These are phyloP conservation scores for Hypoxylon lienhwacheense DNA, from an alignment of 495 filamentous ascomycete species.

Conservation along the genomic window DNA sequence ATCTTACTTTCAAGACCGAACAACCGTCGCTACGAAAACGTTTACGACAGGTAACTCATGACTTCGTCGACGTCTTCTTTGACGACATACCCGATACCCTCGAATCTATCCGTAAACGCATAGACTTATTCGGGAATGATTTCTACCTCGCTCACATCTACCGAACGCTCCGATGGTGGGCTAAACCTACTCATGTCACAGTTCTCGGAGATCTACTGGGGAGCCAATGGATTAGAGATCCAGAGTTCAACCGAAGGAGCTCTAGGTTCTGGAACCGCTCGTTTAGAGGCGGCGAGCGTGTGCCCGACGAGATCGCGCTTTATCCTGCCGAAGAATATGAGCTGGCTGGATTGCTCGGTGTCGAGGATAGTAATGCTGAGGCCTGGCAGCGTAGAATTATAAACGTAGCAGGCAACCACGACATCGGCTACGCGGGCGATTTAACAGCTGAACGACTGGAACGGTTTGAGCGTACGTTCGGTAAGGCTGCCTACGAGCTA, in stretches of 20 bases:
- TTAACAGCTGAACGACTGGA: constrained; percentile 68
- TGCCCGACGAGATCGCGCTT: constrained; percentile 62
- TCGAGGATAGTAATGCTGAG: constrained; percentile 45
- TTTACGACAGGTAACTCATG: constrained; percentile 51
- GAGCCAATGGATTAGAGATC: constrained; percentile 91
- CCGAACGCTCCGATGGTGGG: constrained; percentile 79
- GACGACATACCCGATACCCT: constrained; percentile 67
- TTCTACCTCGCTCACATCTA: constrained; percentile 93
- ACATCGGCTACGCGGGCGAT: constrained; percentile 94
- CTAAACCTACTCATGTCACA: constrained; percentile 79
- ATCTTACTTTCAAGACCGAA: constrained; percentile 48
- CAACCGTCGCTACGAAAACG: constrained; percentile 49
- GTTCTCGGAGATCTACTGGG: constrained; percentile 91
- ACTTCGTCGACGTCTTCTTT: constrained; percentile 55
- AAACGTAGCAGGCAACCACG: constrained; percentile 91
- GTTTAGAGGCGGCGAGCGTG: constrained; percentile 66
- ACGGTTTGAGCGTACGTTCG: constrained; percentile 81
- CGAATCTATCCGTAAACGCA: constrained; percentile 67
- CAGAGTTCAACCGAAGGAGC: constrained; percentile 74
- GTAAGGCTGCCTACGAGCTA: constrained; percentile 83
- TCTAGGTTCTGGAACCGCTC: constrained; percentile 80
- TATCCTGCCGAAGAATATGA: constrained; percentile 53
- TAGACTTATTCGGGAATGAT: constrained; percentile 93
- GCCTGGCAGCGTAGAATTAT: constrained; percentile 77
- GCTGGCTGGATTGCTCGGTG: constrained; percentile 54